phyloP scores from a whole-genome alignment of 108 stramenopile species.

The Cylindrotheca fusiformis region DNA sequence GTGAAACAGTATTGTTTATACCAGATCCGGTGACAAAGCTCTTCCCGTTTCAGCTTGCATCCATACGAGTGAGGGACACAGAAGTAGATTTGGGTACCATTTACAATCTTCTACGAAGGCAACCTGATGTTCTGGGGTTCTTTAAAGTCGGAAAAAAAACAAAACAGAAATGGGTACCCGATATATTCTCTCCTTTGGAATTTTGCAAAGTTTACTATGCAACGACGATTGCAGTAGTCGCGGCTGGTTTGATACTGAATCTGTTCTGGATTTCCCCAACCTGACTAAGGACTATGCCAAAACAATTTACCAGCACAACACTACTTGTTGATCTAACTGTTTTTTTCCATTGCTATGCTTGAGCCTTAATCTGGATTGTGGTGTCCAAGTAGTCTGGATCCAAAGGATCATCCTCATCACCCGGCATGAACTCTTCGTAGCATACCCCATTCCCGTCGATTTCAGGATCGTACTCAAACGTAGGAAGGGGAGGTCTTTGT shows the following conservation, averaged over 20 bases:
- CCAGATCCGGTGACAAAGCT: slow-evolving; percentile 38
- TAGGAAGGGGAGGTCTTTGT: slow-evolving; percentile 76
- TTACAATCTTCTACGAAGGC: slow-evolving; percentile 14
- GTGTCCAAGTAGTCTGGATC: slow-evolving; percentile 52
- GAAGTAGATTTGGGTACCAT: slow-evolving; percentile 28
- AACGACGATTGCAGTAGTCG: too few relatives aligned
- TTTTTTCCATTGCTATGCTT: too few relatives aligned
- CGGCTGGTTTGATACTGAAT: too few relatives aligned
- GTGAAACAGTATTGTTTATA: not conserved
- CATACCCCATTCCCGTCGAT: slow-evolving; percentile 84
- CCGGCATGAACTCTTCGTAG: slow-evolving; percentile 83
- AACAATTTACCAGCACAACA: too few relatives aligned
- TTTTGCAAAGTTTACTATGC: too few relatives aligned
- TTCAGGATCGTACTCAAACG: slow-evolving; percentile 72
- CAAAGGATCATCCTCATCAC: slow-evolving; percentile 75
- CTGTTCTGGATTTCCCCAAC: too few relatives aligned
- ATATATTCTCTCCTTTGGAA: too few relatives aligned
- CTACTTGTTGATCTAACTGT: too few relatives aligned
- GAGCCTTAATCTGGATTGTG: slow-evolving; percentile 36
- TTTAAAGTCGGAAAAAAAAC: too few relatives aligned
- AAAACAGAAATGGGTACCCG: too few relatives aligned
- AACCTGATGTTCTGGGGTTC: slow-evolving; percentile 18
- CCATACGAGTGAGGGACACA: slow-evolving; percentile 13
- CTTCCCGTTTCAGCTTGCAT: slow-evolving; percentile 51
- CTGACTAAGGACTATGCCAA: too few relatives aligned